These are phyloP conservation scores for Anisodus acutangulus DNA, from an alignment of 257 asterid species.

Conservation along the genomic window DNA sequence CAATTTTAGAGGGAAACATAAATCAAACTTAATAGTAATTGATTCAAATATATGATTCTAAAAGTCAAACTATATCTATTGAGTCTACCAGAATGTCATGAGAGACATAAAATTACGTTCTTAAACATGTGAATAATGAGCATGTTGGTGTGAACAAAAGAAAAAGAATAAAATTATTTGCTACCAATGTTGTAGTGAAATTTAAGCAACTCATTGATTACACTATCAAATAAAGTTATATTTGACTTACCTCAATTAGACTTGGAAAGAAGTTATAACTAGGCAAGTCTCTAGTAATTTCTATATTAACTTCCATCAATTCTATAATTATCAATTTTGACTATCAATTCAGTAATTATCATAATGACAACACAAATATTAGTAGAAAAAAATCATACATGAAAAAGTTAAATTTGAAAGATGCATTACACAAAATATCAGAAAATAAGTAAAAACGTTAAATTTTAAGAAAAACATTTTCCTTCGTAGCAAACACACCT, in stretches of 20 bases:
- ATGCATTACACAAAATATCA: background rate
- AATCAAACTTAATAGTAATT: background rate
- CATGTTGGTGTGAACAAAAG: background rate
- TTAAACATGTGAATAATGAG: background rate
- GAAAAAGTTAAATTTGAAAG: background rate
- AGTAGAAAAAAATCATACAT: background rate
- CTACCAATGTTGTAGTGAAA: background rate
- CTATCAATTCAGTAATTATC: background rate
- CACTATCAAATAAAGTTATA: background rate
- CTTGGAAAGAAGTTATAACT: background rate
- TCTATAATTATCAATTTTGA: background rate
- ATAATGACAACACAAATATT: background rate
- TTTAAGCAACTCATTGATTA: background rate
- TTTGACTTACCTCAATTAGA: background rate
- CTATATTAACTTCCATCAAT: background rate
- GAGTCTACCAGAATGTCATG: background rate
- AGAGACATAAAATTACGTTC: background rate
- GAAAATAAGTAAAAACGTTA: background rate
- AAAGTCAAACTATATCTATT: background rate
- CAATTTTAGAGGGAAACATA: background rate
- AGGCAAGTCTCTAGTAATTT: background rate
- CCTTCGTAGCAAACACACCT: background rate
- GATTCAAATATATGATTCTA: background rate
- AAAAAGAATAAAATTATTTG: background rate
- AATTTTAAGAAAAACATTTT: background rate